Percentiles rank a stretch among this genome's conserved stretches.
Evolutionary conservation across 2,329 filamentous ascomycete species (phyloP).

Genomic region (Corynespora cassiicola): DNA sequence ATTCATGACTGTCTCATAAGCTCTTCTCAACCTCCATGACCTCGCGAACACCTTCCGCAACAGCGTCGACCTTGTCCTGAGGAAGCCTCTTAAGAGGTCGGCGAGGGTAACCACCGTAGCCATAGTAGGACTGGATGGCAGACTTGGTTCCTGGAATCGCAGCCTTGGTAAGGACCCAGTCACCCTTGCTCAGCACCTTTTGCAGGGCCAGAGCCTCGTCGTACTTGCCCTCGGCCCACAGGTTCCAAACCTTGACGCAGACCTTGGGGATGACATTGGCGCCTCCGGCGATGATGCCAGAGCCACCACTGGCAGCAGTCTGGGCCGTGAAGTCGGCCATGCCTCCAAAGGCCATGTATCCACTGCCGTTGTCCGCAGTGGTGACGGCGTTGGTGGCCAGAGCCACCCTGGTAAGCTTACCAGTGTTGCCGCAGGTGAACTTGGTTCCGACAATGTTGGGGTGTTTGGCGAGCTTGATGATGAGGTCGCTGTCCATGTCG

Average conservation of each 20-base stretch:
- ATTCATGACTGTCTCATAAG: constrained; percentile 30
- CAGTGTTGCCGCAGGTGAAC: constrained; percentile 90
- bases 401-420: constrained; percentile 85
- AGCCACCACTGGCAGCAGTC: constrained; percentile 78
- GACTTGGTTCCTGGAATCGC: constrained; percentile 88
- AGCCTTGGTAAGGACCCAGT: constrained; percentile 83
- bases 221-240: constrained; percentile 74
- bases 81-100: constrained; percentile 73
- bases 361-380: constrained; percentile 54
- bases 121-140: constrained; percentile 79
- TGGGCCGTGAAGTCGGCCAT: constrained; percentile 89
- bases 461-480: constrained; percentile 80
- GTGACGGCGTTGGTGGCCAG: constrained; percentile 74
- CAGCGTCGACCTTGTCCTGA: constrained; percentile 57
- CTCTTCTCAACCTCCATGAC: constrained; percentile 69
- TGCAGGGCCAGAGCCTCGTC: constrained; percentile 79
- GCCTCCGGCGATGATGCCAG: constrained; percentile 83
- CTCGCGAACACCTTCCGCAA: constrained; percentile 57
- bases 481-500: constrained; percentile 87
- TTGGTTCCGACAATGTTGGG: constrained; percentile 88
- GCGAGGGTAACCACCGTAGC: constrained; percentile 80
- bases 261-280: constrained; percentile 87
- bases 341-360: constrained; percentile 85
- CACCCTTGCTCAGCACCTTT: constrained; percentile 76
- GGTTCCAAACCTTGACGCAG: constrained; percentile 78